These are phyloP conservation scores for Medicago ruthenica DNA, from an alignment of 306 rosid genomes.

Conservation along the genomic window DNA sequence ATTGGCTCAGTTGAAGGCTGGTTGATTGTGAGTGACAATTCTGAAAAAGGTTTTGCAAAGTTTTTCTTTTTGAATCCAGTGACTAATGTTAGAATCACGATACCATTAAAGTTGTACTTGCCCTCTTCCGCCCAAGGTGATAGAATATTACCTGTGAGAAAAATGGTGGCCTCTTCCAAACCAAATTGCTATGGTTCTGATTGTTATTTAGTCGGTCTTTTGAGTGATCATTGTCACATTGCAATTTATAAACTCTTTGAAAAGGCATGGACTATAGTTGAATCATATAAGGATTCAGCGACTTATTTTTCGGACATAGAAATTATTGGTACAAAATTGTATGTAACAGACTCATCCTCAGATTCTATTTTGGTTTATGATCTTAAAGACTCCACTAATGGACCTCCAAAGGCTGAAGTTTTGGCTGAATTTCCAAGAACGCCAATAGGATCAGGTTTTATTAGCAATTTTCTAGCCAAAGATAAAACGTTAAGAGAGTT, in stretches of 20 bases:
- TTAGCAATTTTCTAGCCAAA: neutral
- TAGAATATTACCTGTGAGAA: neutral
- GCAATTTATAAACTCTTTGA: slow-evolving; percentile 9
- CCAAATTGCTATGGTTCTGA: neutral
- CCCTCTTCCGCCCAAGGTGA: neutral
- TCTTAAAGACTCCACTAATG: neutral
- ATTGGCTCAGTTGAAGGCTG: neutral
- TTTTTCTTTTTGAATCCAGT: slow-evolving; percentile 10
- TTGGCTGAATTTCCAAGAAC: neutral
- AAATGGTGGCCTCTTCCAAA: slow-evolving; percentile 26
- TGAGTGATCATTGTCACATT: neutral
- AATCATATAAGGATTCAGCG: neutral
- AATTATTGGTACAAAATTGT: slow-evolving; percentile 1
- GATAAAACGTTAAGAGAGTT: neutral
- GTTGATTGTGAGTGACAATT: neutral
- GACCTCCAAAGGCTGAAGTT: slow-evolving; percentile 9
- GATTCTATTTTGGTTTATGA: neutral
- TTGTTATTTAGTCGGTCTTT: neutral
- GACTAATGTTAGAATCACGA: neutral
- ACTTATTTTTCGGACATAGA: neutral
- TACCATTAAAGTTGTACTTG: slow-evolving; percentile 3
- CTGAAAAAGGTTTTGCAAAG: neutral
- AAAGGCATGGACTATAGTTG: neutral
- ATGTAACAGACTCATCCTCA: neutral
- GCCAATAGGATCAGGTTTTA: neutral